Conservation (phyloP, 305 asterid species). For the Rubia tinctorum region DNA sequence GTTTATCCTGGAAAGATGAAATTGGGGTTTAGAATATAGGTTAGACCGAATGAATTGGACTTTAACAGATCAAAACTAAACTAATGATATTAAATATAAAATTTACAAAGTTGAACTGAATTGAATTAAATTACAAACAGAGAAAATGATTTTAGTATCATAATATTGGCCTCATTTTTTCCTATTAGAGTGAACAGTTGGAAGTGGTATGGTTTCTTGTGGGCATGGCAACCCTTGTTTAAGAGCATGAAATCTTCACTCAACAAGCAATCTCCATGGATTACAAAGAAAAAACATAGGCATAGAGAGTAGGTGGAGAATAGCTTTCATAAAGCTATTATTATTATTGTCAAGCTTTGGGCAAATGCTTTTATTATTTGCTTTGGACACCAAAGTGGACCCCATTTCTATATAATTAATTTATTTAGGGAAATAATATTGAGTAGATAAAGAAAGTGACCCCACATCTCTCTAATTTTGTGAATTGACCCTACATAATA, state of each 20-base stretch:
- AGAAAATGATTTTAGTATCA: no score
- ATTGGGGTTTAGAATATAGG: no score
- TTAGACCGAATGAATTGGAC: no score
- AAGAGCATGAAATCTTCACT: conserved; percentile 13
- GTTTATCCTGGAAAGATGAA: no score
- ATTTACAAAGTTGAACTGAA: no score
- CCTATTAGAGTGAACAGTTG: conserved; percentile 7
- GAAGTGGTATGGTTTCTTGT: conserved; percentile 26
- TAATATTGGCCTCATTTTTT: not conserved
- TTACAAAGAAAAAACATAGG: not conserved
- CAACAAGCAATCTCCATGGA: conserved; percentile 23
- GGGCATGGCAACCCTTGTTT: conserved; percentile 22
- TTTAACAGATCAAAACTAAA: no score
- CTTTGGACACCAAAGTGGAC: conserved; percentile 28
- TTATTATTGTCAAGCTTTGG: conserved; percentile 51
- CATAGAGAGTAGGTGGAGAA: conserved; percentile 38
- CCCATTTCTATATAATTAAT: conserved; percentile 17
- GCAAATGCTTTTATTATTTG: conserved; percentile 46
- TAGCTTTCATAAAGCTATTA: conserved; percentile 47
- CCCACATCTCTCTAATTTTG: conserved; percentile 36
- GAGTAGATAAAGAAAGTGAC: conserved; percentile 28
- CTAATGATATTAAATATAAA: no score
- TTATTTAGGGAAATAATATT: not conserved
- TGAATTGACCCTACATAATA: not conserved
- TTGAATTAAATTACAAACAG: no score